Conservation (phyloP, 2,329 filamentous ascomycete genomes). For the Dactylella cylindrospora region DNA sequence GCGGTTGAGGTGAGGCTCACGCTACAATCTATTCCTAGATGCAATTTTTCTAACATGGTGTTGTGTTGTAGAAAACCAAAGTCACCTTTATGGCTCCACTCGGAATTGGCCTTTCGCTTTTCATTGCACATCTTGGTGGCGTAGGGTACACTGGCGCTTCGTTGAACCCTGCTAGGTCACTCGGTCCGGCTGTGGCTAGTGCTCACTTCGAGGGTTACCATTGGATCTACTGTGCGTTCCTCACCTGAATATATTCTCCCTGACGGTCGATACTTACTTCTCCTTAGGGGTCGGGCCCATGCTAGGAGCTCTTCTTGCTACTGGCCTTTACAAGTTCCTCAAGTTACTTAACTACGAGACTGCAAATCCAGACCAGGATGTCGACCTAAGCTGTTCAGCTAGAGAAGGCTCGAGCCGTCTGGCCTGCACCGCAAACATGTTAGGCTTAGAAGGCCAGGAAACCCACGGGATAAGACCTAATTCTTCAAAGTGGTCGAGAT, state of each 20-base stretch:
- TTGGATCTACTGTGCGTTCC: constrained; percentile 42
- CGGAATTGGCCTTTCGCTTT: constrained; percentile 70
- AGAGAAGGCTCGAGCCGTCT: constrained; percentile 5
- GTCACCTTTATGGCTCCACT: constrained; percentile 71
- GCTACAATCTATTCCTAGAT: too few relatives aligned
- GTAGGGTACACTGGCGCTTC: constrained; percentile 57
- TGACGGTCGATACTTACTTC: background rate
- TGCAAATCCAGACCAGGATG: constrained; percentile 59
- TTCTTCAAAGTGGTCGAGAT: constrained; percentile 27
- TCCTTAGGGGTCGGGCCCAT: constrained; percentile 55
- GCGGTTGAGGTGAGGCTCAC: constrained; percentile 40
- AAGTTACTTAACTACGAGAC: constrained; percentile 59
- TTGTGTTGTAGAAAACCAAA: constrained; percentile 31
- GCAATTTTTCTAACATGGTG: constrained; percentile 30
- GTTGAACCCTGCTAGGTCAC: constrained; percentile 59
- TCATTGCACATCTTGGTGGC: constrained; percentile 59
- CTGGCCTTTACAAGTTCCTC: constrained; percentile 57
- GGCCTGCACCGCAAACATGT: constrained; percentile 6
- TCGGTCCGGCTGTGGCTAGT: constrained; percentile 55
- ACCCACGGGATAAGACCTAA: background rate
- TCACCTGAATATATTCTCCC: background rate
- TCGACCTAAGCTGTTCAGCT: constrained; percentile 23
- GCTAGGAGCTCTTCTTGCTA: constrained; percentile 57
- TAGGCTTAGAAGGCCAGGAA: constrained; percentile 14
- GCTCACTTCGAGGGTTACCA: constrained; percentile 32